These are phyloP conservation scores for Ceratocystis eucalypticola DNA, from an alignment of 2,329 filamentous ascomycete species.

Conservation along the genomic window DNA sequence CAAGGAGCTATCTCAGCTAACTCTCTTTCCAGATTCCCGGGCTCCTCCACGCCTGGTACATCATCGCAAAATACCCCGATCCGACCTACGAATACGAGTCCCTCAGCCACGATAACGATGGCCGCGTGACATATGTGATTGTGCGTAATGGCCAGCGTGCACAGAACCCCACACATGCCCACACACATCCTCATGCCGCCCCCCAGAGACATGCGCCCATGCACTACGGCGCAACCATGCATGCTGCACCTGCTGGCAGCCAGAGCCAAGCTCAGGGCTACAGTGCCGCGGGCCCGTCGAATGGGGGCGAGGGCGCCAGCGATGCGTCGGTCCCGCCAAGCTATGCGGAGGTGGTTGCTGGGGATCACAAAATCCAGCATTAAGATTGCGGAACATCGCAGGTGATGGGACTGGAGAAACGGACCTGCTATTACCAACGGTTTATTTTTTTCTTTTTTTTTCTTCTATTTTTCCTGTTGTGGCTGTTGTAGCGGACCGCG, in stretches of 20 bases:
- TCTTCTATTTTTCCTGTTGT: not conserved
- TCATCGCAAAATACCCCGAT: conserved; percentile 83
- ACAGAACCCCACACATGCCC: conserved; percentile 23
- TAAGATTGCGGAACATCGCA: not conserved
- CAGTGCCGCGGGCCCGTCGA: conserved; percentile 28
- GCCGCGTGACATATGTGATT: conserved; percentile 65
- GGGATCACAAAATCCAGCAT: conserved; percentile 77
- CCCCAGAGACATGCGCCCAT: conserved; percentile 26
- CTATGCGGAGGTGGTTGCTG: conserved; percentile 79
- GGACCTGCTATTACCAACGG: too few species aligned
- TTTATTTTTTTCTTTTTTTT: too few species aligned
- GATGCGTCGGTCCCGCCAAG: conserved; percentile 54
- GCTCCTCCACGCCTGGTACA: conserved; percentile 93
- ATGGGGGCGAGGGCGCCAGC: conserved; percentile 30
- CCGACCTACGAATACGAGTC: conserved; percentile 55
- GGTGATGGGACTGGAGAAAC: too few species aligned
- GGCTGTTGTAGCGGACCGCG: not conserved
- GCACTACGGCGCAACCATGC: conserved; percentile 35
- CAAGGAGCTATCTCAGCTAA: not conserved
- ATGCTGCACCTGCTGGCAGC: conserved; percentile 20
- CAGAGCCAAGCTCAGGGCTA: conserved; percentile 25
- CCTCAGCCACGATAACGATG: conserved; percentile 43
- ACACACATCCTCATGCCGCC: conserved; percentile 19
- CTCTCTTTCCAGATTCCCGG: conserved; percentile 49
- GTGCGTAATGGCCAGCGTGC: conserved; percentile 36